Evolutionary conservation across 2,329 filamentous ascomycete species (phyloP), one percentile per base, ranked within the genome.

Genomic region (Colletotrichum eleusines): DNA sequence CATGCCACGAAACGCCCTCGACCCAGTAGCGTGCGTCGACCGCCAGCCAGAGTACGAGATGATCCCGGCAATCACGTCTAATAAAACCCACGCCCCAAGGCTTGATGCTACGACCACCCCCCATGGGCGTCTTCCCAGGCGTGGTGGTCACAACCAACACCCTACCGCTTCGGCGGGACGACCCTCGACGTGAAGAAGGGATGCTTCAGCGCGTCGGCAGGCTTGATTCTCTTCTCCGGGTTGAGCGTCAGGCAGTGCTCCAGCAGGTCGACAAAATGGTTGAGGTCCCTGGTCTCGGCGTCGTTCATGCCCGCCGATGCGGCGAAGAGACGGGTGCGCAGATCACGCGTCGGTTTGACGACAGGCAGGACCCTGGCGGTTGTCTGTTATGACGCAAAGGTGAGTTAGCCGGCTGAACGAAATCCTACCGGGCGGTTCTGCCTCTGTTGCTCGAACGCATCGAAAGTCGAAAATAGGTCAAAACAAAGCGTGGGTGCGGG

Each of bases 231-330:
- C 85, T 97, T 97, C 79, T 97, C 95, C 0, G 95, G 94, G 78
- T 98, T 97, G 74, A 98, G 87, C 69, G 91, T 90, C 73, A 99
- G 85, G 78, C 95, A 98, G 66, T 92, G 91, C 77, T 97, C 95
- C 68, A 99, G 83, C 59, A 99, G 83, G 80, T 98, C 95, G 75
- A 94, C 87, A 80, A 99, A 97, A 63, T 92, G 86, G 70, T 92
- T 91, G 72, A 98, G 83, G 76, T 98, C 94, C 79, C 91, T 92
- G 48, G 88, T 84, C 79, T 96, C 94, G 12, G 85, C 84, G 72
- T 95, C 92, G 60, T 86, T 89, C 85, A 97, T 91, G 62, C 90
- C 92, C 66, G 89, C 89, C 7, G 91, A 91, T 28, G 91, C 93
- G 72, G 91, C 90, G 79, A 92, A 86, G 62, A 99, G 86, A 74